Evolutionary conservation across 2,329 filamentous ascomycete genomes (phyloP).

Genomic region (Helotiales sp.): DNA sequence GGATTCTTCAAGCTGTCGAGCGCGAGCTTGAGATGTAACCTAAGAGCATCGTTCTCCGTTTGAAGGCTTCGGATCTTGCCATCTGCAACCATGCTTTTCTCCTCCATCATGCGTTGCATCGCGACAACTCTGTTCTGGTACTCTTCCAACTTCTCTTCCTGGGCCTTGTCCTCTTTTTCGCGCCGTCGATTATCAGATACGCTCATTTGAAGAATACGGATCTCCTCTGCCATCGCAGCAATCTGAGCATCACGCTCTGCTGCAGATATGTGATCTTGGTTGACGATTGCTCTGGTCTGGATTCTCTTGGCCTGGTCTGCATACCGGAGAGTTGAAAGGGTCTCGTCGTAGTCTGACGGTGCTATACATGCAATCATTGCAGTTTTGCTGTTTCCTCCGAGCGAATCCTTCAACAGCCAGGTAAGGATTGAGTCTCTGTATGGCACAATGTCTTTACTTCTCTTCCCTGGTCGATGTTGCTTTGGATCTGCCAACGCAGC

Average conservation of each 20-base stretch:
- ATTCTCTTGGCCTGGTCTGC: constrained; percentile 98
- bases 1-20: constrained; percentile 89
- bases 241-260: constrained; percentile 96
- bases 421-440: constrained; percentile 87
- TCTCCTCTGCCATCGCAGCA: constrained; percentile 91
- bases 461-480: constrained; percentile 61
- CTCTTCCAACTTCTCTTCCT: constrained; percentile 87
- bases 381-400: constrained; percentile 97
- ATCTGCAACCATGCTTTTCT: constrained; percentile 86
- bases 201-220: constrained; percentile 80
- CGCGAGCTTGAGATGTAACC: constrained; percentile 86
- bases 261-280: constrained; percentile 91
- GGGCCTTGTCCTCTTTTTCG: constrained; percentile 71
- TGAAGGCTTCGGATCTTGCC: constrained; percentile 91
- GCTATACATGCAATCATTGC: constrained; percentile 99
- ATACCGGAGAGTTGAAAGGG: constrained; percentile 92
- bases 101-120: constrained; percentile 97
- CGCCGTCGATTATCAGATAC: constrained; percentile 67
- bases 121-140: constrained; percentile 89
- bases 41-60: constrained; percentile 87
- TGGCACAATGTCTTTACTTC: constrained; percentile 76
- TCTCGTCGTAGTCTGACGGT: constrained; percentile 96
- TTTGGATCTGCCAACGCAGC: constrained; percentile 81
- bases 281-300: constrained; percentile 90
- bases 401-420: constrained; percentile 91